Evolutionary conservation across 148 eudicot species (phyloP).

Genomic region (Tetragonia tetragonoides): DNA sequence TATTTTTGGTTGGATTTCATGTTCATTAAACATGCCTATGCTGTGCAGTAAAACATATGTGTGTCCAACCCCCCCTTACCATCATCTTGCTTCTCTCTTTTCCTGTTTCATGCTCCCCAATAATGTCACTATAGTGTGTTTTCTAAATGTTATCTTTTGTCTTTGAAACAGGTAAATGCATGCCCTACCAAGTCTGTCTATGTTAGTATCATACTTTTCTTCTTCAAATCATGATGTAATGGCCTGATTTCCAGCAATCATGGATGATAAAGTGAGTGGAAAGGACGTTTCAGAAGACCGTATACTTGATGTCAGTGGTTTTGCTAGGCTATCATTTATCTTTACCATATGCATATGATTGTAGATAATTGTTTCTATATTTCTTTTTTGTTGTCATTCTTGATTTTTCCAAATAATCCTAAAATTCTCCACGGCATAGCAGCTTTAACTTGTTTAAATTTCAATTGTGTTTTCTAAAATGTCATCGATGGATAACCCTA

Average conservation of each 20-base stretch:
- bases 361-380: neutral
- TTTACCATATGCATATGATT: slow-evolving; percentile 15
- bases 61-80: neutral
- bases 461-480: too few species aligned
- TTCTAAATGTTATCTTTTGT: slow-evolving; percentile 17
- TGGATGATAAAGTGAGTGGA: slow-evolving; percentile 79
- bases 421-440: slow-evolving; percentile 3
- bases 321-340: slow-evolving; percentile 7
- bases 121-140: slow-evolving; percentile 7
- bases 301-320: slow-evolving; percentile 77
- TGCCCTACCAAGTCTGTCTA: slow-evolving; percentile 29
- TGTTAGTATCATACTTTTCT: slow-evolving; percentile 41
- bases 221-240: slow-evolving; percentile 49
- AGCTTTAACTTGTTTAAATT: slow-evolving; percentile 5
- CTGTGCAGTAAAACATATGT: neutral
- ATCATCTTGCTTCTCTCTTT: neutral
- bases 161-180: slow-evolving; percentile 44
- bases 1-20: too few species aligned
- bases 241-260: slow-evolving; percentile 86
- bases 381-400: slow-evolving; percentile 9
- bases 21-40: neutral
- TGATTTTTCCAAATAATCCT: neutral
- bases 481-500: too few species aligned
- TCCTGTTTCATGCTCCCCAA: neutral
- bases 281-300: slow-evolving; percentile 76